A percentile compares a stretch with the other conserved stretches of the same genome.
Conservation (phyloP, 2,329 filamentous ascomycete genomes). For the Mariannaea sp. region DNA sequence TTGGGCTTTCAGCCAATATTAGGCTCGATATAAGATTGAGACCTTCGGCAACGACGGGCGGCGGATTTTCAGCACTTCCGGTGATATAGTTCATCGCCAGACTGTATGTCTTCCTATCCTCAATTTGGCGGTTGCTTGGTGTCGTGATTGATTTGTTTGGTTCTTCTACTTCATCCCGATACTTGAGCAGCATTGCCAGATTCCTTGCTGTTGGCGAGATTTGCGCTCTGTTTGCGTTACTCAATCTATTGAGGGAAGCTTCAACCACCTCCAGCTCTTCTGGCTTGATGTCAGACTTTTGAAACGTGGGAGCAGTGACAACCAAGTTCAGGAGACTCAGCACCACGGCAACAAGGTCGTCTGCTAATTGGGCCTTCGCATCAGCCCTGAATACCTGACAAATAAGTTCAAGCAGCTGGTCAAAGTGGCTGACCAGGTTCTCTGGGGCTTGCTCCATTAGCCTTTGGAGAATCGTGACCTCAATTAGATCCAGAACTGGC, state of each 20-base stretch:
- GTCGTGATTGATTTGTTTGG: constrained; percentile 44
- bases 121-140: constrained; percentile 54
- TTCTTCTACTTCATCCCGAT: constrained; percentile 59
- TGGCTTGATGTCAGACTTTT: constrained; percentile 51
- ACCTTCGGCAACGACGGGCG: constrained; percentile 70
- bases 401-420: constrained; percentile 67
- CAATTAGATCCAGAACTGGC: constrained; percentile 54
- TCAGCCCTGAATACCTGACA: constrained; percentile 61
- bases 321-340: constrained; percentile 67
- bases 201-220: constrained; percentile 61
- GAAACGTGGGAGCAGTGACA: constrained; percentile 61
- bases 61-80: constrained; percentile 60
- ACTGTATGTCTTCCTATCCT: constrained; percentile 65
- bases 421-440: constrained; percentile 66
- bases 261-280: constrained; percentile 53
- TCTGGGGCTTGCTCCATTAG: constrained; percentile 68
- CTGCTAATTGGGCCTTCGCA: constrained; percentile 46
- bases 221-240: constrained; percentile 44
- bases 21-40: constrained; percentile 64
- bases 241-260: constrained; percentile 52
- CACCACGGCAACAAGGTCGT: constrained; percentile 57
- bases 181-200: constrained; percentile 59
- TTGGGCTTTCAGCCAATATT: constrained; percentile 57
- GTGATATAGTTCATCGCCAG: constrained; percentile 69
- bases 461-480: constrained; percentile 67